These are phyloP conservation scores for Gossypium gossypioides DNA, from an alignment of 441 rosid species.

Conservation along the genomic window DNA sequence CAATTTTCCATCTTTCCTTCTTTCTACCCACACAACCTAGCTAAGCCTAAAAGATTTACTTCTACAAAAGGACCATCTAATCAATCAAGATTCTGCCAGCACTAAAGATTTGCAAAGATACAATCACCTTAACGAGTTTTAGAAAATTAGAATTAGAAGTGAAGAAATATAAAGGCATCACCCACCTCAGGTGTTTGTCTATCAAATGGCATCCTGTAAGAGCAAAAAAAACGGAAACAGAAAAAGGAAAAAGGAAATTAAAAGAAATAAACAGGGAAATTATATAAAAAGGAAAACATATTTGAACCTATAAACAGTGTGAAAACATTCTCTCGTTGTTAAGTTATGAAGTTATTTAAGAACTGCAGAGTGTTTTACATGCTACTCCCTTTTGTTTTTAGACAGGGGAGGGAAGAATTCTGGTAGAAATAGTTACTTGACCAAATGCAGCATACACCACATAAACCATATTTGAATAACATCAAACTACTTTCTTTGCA, in stretches of 20 bases:
- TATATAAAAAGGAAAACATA: neutral
- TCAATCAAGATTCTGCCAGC: neutral
- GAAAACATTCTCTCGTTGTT: neutral
- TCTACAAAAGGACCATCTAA: neutral
- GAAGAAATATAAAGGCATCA: neutral
- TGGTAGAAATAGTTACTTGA: neutral
- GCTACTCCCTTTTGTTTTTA: neutral
- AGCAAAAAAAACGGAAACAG: slow-evolving; percentile 1
- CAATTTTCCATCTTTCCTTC: neutral
- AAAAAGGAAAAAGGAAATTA: slow-evolving; percentile 13
- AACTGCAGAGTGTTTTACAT: neutral
- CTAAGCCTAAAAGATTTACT: neutral
- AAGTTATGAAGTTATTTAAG: neutral
- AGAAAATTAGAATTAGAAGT: neutral
- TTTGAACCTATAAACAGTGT: neutral
- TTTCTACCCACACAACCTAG: neutral
- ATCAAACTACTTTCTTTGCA: neutral
- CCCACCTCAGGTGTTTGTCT: slow-evolving; percentile 68
- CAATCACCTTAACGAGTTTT: neutral
- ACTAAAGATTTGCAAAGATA: neutral
- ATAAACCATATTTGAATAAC: neutral
- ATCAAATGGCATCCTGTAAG: slow-evolving; percentile 55
- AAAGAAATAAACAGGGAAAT: slow-evolving; percentile 4
- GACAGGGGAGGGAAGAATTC: neutral
- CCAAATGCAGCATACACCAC: neutral